Evolutionary conservation across 768 basidiomycete genomes (phyloP).

Genomic region (Boletus reticulatus): DNA sequence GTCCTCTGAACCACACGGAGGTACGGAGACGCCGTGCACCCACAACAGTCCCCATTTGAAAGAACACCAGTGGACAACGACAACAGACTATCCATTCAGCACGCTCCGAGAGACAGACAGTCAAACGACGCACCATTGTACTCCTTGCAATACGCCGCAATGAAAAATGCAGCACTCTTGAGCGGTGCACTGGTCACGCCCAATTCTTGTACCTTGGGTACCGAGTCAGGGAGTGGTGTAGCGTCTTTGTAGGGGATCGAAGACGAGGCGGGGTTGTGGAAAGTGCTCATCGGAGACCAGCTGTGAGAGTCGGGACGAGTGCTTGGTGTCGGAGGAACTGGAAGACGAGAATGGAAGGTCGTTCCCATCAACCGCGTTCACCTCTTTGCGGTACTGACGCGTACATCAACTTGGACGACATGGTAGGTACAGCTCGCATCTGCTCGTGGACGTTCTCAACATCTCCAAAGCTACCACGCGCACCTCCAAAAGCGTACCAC

Average conservation of each 20-base stretch:
- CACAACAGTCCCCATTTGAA: not conserved
- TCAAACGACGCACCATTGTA: constrained; percentile 77
- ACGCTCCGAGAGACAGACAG: not conserved
- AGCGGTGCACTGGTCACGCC: constrained; percentile 90
- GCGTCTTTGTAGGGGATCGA: constrained; percentile 57
- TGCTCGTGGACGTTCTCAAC: not conserved
- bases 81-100: constrained; percentile 6
- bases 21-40: constrained; percentile 15
- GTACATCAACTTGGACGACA: constrained; percentile 2
- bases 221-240: constrained; percentile 58
- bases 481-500: constrained; percentile 62
- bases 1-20: constrained; percentile 55
- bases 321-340: constrained; percentile 19
- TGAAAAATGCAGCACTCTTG: constrained; percentile 96
- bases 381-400: not conserved
- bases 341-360: constrained; percentile 21
- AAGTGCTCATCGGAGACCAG: constrained; percentile 47
- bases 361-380: constrained; percentile 18
- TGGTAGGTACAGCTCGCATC: constrained; percentile 15
- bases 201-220: constrained; percentile 84
- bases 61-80: not conserved
- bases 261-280: constrained; percentile 47
- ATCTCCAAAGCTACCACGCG: constrained; percentile 45
- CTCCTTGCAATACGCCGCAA: constrained; percentile 93
- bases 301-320: constrained; percentile 6